Conservation (phyloP, 1,284 basidiomycete species). For the Erythrobasidium hasegawianum region DNA sequence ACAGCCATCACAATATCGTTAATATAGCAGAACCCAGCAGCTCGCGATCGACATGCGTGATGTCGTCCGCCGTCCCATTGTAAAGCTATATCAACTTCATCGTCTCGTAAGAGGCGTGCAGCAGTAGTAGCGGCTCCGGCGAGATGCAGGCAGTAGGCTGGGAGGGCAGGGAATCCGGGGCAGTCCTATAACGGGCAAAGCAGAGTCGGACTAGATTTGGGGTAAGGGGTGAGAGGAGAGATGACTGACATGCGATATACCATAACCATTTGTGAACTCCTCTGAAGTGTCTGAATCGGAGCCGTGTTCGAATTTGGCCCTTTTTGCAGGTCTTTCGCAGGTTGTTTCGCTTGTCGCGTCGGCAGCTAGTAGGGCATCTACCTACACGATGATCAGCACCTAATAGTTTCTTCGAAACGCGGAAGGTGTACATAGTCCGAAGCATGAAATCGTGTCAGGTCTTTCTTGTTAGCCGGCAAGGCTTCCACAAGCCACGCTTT, state of each 20-base stretch:
- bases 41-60: slow-evolving; percentile 67
- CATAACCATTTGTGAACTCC: not conserved
- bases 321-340: not conserved
- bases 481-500: slow-evolving; percentile 43
- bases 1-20: slow-evolving; percentile 82
- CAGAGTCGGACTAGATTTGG: not conserved
- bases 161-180: slow-evolving; percentile 66
- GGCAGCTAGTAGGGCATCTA: slow-evolving; percentile 22
- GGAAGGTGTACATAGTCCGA: slow-evolving; percentile 46
- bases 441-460: slow-evolving; percentile 52
- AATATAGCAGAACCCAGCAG: slow-evolving; percentile 89
- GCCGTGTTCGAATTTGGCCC: slow-evolving; percentile 4
- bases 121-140: slow-evolving; percentile 74
- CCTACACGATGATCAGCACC: not conserved
- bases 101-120: slow-evolving; percentile 59
- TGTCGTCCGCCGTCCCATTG: slow-evolving; percentile 85
- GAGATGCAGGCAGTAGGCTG: slow-evolving; percentile 65
- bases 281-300: not conserved
- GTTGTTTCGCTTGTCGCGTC: not conserved
- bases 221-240: not conserved
- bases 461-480: slow-evolving; percentile 41
- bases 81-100: slow-evolving; percentile 62
- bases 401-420: too few relatives aligned
- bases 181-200: slow-evolving; percentile 62
- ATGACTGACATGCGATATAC: slow-evolving; percentile 1